A percentile compares a stretch with the other conserved stretches of the same genome.
These are phyloP conservation scores for Globisporangium spinosum DNA, from an alignment of 352 stramenopile species.

Conservation along the genomic window DNA sequence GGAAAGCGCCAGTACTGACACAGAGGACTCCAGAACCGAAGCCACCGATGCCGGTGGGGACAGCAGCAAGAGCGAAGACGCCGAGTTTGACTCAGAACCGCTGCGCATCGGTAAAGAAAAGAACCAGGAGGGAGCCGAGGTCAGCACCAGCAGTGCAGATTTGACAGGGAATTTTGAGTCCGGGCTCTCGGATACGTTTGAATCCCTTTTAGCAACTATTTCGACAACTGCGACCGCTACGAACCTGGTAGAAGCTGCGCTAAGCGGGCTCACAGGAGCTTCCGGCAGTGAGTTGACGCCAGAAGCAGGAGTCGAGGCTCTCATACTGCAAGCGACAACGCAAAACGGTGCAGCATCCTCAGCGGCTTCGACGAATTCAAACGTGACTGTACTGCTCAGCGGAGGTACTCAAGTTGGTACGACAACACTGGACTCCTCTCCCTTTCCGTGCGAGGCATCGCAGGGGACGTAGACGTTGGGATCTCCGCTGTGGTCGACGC, in stretches of 20 bases:
- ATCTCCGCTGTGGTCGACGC: slow-evolving; percentile 8
- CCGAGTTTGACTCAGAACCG: neutral
- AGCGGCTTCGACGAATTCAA: neutral
- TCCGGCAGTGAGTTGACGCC: neutral
- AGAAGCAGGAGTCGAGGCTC: neutral
- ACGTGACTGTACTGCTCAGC: neutral
- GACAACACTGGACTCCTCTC: neutral
- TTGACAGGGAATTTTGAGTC: neutral
- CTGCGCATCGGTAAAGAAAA: neutral
- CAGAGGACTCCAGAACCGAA: neutral
- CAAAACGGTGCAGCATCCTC: neutral
- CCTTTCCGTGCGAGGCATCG: neutral
- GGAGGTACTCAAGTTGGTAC: neutral
- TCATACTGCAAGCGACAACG: neutral
- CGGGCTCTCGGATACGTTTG: neutral
- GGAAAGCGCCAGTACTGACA: neutral
- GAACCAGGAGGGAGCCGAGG: neutral
- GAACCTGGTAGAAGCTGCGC: neutral
- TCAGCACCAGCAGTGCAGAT: neutral
- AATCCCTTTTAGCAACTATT: neutral
- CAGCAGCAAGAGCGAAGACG: neutral
- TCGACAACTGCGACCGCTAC: neutral
- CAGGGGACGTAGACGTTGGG: neutral
- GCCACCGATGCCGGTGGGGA: neutral
- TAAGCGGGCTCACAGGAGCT: neutral